These are phyloP conservation scores for Tulasnella sp. DNA, from an alignment of 768 basidiomycete species.

Conservation along the genomic window DNA sequence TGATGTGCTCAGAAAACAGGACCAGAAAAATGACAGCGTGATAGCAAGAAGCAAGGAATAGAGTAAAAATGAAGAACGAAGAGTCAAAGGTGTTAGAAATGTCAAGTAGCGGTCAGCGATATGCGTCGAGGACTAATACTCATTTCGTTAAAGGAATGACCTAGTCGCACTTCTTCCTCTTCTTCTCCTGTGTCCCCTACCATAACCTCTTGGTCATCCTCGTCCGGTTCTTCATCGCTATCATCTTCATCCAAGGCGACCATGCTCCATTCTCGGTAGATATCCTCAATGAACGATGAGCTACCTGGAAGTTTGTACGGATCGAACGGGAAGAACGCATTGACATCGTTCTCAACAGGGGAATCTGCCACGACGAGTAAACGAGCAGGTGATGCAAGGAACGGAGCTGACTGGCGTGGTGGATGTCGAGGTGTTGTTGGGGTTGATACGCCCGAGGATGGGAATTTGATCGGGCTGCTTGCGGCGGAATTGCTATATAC, in stretches of 20 bases:
- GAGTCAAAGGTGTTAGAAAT: neutral
- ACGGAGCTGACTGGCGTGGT: neutral
- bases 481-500: conserved; percentile 23
- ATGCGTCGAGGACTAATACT: conserved; percentile 59
- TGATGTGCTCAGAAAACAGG: neutral
- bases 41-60: neutral
- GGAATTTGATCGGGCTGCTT: neutral
- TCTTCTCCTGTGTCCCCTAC: conserved; percentile 25
- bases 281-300: conserved; percentile 60
- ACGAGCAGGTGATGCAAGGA: neutral
- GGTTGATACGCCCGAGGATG: neutral
- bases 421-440: conserved; percentile 3
- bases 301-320: conserved; percentile 87
- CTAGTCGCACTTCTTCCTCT: conserved; percentile 46
- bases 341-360: conserved; percentile 53
- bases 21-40: neutral
- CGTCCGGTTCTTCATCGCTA: conserved; percentile 60
- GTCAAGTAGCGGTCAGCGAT: neutral
- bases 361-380: conserved; percentile 23
- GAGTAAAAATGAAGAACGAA: neutral
- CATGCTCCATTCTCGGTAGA: conserved; percentile 85
- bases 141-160: conserved; percentile 67
- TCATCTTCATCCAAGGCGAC: conserved; percentile 66
- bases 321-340: conserved; percentile 97
- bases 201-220: conserved; percentile 37